Evolutionary conservation across 768 basidiomycete genomes (phyloP).

Genomic region (Rickenella mellea): DNA sequence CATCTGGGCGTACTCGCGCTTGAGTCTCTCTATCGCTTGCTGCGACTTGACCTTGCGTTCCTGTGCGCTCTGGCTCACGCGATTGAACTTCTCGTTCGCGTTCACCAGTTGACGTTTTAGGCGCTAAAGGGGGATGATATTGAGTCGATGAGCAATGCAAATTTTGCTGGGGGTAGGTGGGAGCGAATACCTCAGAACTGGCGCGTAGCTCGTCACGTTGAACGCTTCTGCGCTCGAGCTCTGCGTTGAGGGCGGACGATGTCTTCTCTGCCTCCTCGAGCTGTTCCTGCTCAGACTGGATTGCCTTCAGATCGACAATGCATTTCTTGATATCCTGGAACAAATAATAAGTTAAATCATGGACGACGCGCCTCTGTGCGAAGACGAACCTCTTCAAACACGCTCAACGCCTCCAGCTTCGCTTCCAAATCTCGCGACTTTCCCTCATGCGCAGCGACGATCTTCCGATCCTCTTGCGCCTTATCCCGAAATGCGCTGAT

Average conservation of each 20-base stretch:
- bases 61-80: constrained; percentile 70
- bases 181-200: constrained; percentile 49
- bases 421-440: constrained; percentile 72
- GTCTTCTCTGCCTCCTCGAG: constrained; percentile 62
- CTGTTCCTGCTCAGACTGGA: constrained; percentile 55
- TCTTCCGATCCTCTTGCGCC: constrained; percentile 62
- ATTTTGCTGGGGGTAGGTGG: not conserved
- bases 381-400: constrained; percentile 64
- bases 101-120: constrained; percentile 73
- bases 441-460: constrained; percentile 52
- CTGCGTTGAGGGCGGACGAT: constrained; percentile 57
- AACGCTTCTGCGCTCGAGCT: constrained; percentile 63
- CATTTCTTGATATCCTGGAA: constrained; percentile 60
- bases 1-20: constrained; percentile 76
- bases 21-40: constrained; percentile 63
- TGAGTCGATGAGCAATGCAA: not conserved
- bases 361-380: not conserved
- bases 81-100: constrained; percentile 74
- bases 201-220: constrained; percentile 62
- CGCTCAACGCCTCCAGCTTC: constrained; percentile 60
- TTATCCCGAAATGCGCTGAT: constrained; percentile 68
- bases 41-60: constrained; percentile 71
- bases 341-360: not conserved
- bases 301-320: constrained; percentile 66
- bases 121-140: constrained; percentile 36